Conservation (phyloP, 345 rosid genomes). For the Populus deltoides region DNA sequence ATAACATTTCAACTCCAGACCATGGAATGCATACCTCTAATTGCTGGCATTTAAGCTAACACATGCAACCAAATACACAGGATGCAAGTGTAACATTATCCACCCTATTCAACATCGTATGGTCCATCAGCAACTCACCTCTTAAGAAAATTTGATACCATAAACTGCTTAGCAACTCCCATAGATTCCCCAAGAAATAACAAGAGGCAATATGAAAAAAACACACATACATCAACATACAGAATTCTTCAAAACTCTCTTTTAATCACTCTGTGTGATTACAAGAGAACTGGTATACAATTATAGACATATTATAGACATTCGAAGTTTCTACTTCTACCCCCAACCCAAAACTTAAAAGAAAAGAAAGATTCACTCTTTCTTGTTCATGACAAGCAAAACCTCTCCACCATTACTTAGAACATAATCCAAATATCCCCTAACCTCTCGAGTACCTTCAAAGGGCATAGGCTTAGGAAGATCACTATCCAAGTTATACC, state of each 20-base stretch:
- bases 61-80: neutral
- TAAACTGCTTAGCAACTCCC: neutral
- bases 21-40: neutral
- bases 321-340: neutral
- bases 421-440: slow-evolving; percentile 53
- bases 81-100: neutral
- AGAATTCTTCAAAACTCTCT: neutral
- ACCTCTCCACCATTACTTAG: slow-evolving; percentile 58
- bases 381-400: slow-evolving; percentile 55
- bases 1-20: neutral
- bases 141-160: neutral
- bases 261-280: too few relatives aligned
- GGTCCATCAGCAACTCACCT: neutral
- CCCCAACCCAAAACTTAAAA: neutral
- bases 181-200: too few relatives aligned
- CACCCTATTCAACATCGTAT: neutral
- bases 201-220: too few relatives aligned
- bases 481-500: slow-evolving; percentile 94
- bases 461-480: slow-evolving; percentile 47
- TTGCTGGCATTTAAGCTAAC: neutral
- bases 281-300: neutral
- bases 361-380: neutral
- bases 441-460: slow-evolving; percentile 42
- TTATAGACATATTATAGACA: neutral
- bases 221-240: too few relatives aligned